Evolutionary conservation across 768 basidiomycete genomes (phyloP).

Genomic region (Pseudohyphozyma bogoriensis): DNA sequence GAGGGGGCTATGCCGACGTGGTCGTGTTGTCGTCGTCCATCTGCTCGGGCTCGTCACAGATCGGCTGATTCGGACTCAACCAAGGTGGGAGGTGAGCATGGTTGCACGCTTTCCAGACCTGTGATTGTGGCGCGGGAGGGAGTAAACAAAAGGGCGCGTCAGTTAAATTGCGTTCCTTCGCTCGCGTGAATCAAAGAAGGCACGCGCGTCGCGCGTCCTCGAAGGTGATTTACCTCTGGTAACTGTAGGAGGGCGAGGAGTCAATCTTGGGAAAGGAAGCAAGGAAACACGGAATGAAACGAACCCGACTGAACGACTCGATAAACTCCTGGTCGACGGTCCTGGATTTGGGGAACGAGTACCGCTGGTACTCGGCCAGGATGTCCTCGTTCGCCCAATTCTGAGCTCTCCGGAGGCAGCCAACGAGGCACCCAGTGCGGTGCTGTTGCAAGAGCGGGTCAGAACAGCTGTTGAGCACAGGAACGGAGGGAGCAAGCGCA

Average conservation of each 20-base stretch:
- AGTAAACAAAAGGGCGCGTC: neutral
- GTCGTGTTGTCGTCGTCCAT: no score
- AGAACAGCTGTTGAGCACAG: neutral
- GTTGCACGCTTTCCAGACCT: constrained; percentile 8
- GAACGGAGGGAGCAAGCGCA: constrained; percentile 20
- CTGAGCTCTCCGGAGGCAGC: constrained; percentile 39
- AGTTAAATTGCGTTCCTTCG: neutral
- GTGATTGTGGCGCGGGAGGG: no score
- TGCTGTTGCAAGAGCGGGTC: constrained; percentile 32
- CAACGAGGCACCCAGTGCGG: constrained; percentile 42
- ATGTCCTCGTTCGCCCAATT: constrained; percentile 36
- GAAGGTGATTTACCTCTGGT: neutral
- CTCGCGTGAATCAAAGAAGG: no score
- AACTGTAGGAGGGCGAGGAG: neutral
- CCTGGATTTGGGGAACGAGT: constrained; percentile 39
- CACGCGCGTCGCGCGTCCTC: neutral
- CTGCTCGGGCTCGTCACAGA: no score
- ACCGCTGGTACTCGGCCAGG: constrained; percentile 37
- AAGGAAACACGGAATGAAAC: neutral
- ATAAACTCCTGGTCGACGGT: constrained; percentile 42
- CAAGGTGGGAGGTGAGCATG: neutral
- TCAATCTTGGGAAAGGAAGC: neutral
- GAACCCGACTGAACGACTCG: constrained; percentile 35
- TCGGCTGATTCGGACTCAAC: neutral
- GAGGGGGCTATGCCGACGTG: no score